Percentiles rank a stretch among this genome's conserved stretches.
Conservation (phyloP, 495 filamentous ascomycete species). For the Astrocystis sublimbata region DNA sequence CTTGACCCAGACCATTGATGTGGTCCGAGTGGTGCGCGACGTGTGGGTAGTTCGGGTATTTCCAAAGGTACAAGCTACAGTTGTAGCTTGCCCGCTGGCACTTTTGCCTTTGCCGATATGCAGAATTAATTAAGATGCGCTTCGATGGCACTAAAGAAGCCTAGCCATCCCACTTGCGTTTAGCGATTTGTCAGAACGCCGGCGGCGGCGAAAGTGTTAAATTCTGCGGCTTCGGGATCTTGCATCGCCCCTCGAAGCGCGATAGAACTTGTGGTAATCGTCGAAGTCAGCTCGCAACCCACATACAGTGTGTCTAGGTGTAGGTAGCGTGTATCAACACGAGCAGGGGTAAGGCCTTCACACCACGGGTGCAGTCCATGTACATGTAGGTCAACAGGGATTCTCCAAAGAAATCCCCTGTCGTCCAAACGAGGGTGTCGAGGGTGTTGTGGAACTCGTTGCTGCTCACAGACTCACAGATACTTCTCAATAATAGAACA, state of each 20-base stretch:
- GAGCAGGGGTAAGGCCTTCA: slow-evolving; percentile 1
- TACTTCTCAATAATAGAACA: slow-evolving; percentile 1
- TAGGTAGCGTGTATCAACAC: neutral
- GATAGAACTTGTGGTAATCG: neutral
- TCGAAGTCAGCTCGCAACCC: slow-evolving; percentile 8
- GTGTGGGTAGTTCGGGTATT: slow-evolving; percentile 8
- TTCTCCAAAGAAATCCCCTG: slow-evolving; percentile 15
- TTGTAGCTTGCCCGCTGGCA: slow-evolving; percentile 7
- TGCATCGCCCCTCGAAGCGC: neutral
- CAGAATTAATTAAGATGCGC: neutral
- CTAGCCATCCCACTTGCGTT: slow-evolving; percentile 5
- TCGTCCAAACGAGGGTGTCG: neutral
- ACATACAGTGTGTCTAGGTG: neutral
- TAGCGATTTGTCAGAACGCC: slow-evolving; percentile 15
- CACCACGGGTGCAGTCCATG: slow-evolving; percentile 1
- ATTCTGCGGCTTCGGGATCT: slow-evolving; percentile 2
- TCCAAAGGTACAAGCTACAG: slow-evolving; percentile 6
- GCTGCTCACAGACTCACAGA: neutral
- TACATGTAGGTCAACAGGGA: slow-evolving; percentile 8
- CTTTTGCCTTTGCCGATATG: slow-evolving; percentile 5
- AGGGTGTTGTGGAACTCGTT: slow-evolving; percentile 9
- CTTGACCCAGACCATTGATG: neutral
- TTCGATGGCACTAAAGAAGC: slow-evolving; percentile 11
- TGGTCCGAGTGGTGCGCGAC: neutral
- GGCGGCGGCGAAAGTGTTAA: slow-evolving; percentile 6